Conservation (phyloP, 2,329 filamentous ascomycete genomes). For the Fusarium nurragi region DNA sequence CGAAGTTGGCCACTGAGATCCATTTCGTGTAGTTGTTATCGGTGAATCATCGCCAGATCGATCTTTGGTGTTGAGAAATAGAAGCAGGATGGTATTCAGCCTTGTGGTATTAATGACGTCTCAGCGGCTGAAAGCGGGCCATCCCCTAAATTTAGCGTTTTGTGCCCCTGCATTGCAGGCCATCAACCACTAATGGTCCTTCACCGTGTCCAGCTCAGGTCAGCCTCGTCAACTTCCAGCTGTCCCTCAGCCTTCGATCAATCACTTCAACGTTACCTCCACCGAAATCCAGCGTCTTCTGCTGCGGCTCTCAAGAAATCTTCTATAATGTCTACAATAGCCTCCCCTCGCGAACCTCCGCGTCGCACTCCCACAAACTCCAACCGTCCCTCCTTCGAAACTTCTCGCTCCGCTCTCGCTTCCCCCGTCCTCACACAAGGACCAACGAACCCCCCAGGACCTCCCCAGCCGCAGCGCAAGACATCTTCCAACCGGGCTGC, state of each 20-base stretch:
- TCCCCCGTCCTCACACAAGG: constrained; percentile 56
- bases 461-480: constrained; percentile 45
- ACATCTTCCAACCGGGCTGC: constrained; percentile 79
- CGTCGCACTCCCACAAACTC: constrained; percentile 75
- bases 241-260: not conserved
- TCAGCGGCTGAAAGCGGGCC: constrained; percentile 35
- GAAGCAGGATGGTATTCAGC: constrained; percentile 12
- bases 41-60: constrained; percentile 1
- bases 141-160: constrained; percentile 34
- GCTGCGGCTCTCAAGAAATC: not conserved
- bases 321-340: constrained; percentile 71
- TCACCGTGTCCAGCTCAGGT: constrained; percentile 34
- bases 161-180: constrained; percentile 20
- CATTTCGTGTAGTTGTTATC: constrained; percentile 40
- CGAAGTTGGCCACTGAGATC: constrained; percentile 59
- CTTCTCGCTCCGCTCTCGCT: constrained; percentile 65
- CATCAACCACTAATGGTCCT: constrained; percentile 29
- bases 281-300: not conserved
- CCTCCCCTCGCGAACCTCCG: constrained; percentile 68
- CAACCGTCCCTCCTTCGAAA: constrained; percentile 77
- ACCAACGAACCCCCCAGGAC: constrained; percentile 12
- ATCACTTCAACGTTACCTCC: not conserved
- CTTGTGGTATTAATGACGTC: constrained; percentile 41
- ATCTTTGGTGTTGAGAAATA: constrained; percentile 21
- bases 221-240: constrained; percentile 29